Conservation (phyloP, 2,329 filamentous ascomycete species). For the Botrytis tulipae region DNA sequence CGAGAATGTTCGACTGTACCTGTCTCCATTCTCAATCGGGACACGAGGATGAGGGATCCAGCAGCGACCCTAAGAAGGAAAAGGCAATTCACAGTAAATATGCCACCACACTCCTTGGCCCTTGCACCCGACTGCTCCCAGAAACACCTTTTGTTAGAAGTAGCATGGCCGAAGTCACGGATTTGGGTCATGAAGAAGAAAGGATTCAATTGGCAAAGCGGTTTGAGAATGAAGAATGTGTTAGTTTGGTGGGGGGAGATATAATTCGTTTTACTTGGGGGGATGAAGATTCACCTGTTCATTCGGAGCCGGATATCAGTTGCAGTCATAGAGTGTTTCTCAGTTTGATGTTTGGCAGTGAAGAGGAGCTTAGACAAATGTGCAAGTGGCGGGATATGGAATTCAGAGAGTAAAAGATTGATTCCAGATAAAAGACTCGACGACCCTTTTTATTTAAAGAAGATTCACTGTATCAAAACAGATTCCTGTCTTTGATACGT, state of each 20-base stretch:
- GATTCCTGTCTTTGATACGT: not conserved
- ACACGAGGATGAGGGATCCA: not conserved
- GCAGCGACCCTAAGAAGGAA: not conserved
- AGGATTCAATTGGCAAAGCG: not conserved
- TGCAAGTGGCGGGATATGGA: not conserved
- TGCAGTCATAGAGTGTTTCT: not conserved
- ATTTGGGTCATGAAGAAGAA: not conserved
- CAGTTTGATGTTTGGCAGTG: not conserved
- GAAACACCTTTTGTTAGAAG: not conserved
- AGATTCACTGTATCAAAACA: not conserved
- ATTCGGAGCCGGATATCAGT: not conserved
- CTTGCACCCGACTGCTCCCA: not conserved
- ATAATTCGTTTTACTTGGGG: not conserved
- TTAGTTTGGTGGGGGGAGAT: not conserved
- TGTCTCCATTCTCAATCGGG: not conserved
- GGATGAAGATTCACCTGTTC: not conserved
- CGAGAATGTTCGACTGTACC: not conserved
- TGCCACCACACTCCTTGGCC: not conserved
- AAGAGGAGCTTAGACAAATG: not conserved
- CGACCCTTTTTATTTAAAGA: not conserved
- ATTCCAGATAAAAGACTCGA: not conserved
- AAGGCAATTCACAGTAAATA: not conserved
- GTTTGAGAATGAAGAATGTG: not conserved
- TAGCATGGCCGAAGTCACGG: not conserved
- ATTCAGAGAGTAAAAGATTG: not conserved